Percentiles rank a stretch among this genome's conserved stretches.
phyloP scores from a whole-genome alignment of 805 yeast genomes.

The Candida germanica region DNA sequence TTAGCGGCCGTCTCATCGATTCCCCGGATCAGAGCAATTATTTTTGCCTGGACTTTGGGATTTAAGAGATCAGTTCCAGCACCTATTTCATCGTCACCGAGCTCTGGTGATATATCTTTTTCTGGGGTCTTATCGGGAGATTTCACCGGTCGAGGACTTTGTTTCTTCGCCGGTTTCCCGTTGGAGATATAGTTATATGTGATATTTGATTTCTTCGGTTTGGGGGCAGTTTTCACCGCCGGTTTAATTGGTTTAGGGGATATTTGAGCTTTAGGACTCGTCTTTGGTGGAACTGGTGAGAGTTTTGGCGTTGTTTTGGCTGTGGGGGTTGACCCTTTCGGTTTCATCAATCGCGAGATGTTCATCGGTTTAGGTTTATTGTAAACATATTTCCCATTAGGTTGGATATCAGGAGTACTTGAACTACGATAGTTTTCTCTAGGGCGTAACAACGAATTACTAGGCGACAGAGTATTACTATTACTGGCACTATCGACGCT shows the following conservation, averaged over 20 bases:
- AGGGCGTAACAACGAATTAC: slow-evolving; percentile 10
- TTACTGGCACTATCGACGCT: slow-evolving; percentile 15
- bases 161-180: slow-evolving; percentile 4
- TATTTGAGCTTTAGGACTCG: not conserved
- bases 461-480: slow-evolving; percentile 7
- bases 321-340: not conserved
- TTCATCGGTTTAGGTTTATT: slow-evolving; percentile 40
- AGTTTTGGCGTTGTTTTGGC: not conserved
- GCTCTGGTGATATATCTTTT: not conserved
- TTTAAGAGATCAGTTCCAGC: slow-evolving; percentile 11
- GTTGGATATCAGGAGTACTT: slow-evolving; percentile 12
- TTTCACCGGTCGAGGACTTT: not conserved
- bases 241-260: not conserved
- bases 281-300: not conserved
- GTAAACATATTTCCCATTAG: slow-evolving; percentile 23
- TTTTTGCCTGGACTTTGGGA: slow-evolving; percentile 30
- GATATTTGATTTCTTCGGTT: slow-evolving; percentile 25
- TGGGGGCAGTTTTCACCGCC: not conserved
- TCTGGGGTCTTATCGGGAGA: not conserved
- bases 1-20: slow-evolving; percentile 77
- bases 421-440: slow-evolving; percentile 9
- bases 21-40: slow-evolving; percentile 55
- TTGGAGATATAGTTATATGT: slow-evolving; percentile 29
- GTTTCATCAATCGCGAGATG: slow-evolving; percentile 30
- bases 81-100: slow-evolving; percentile 10